Base-by-base conservation (phyloP, 805 yeast species). In the Yamadazyma philogaea region DNA sequence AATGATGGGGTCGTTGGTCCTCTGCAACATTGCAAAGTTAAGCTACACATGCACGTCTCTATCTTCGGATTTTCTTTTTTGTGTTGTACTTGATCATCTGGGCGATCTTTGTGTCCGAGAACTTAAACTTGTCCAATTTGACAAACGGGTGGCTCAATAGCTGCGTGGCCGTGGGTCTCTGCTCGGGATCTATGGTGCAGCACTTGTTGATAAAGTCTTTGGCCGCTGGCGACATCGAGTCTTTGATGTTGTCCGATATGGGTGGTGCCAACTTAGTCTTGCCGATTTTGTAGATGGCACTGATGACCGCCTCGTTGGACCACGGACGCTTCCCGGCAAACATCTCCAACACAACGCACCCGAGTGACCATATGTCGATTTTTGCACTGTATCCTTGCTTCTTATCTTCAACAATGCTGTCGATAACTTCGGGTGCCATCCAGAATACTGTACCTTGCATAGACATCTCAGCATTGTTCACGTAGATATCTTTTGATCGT, bases 401-500 rank as follows among this genome's bases (percentile, higher is more conserved):
- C 52, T 77, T 77, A 52, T 79, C 78, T 48, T 80, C 83, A 2
- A 79, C 81, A 16, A 81, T 81, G 45, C 87, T 88, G 59, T 89
- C 91, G 39, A 93, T 89, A 50, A 95, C 96, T 59, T 93, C 99
- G 0, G 99, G 99, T 1, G 99, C 99, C 99, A 93, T 93, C 99
- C 99, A 93, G 61, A 90, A 93, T 1, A 95, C 88, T 0, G 99
- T 90, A 18, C 99, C 99, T 63, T 95, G 96, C 95, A 87, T 88
- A 10, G 97, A 90, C 96, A 90, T 87, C 42, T 88, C 96, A 3
- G 96, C 88, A 54, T 87, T 82, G 60, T 93, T 89, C 22, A 86
- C 82, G 60, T 93, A 91, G 18, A 91, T 87, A 58, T 93, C 90
- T 40, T 63, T 56, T 0, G 72, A 65, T 55, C 81, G 79, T 60